phyloP scores from a whole-genome alignment of 257 asterid species.

The Lavandula angustifolia region DNA sequence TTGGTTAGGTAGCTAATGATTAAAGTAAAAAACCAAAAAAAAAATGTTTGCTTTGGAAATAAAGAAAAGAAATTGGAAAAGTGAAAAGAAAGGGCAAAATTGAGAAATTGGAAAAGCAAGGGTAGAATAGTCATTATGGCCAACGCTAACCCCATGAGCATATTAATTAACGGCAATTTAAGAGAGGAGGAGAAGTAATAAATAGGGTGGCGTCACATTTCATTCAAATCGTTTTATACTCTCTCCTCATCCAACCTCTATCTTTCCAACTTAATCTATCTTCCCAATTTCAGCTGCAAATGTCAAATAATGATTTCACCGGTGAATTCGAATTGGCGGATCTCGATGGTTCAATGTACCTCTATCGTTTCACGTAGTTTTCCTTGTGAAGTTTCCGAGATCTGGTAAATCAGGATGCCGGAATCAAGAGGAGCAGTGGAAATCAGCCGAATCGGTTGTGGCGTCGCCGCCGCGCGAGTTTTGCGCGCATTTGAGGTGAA shows the following conservation, averaged over 20 bases:
- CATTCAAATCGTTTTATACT: constrained; percentile 21
- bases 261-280: background rate
- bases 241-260: background rate
- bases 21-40: too few species aligned
- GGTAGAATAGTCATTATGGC: too few species aligned
- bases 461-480: constrained; percentile 30
- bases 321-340: too few species aligned
- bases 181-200: constrained; percentile 7
- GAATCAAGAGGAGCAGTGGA: background rate
- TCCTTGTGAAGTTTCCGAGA: background rate
- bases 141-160: too few species aligned
- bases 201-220: constrained; percentile 30
- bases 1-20: too few species aligned
- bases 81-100: too few species aligned
- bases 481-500: constrained; percentile 35
- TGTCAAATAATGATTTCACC: too few species aligned
- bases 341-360: background rate
- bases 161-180: constrained; percentile 1
- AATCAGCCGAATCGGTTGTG: constrained; percentile 10
- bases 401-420: background rate
- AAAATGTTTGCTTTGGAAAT: too few species aligned
- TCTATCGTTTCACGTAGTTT: background rate
- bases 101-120: too few species aligned
- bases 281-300: background rate
- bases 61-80: too few species aligned